A percentile compares a stretch with the other conserved stretches of the same genome.
phyloP scores from a whole-genome alignment of 345 rosid genomes.

The Acer negundo region DNA sequence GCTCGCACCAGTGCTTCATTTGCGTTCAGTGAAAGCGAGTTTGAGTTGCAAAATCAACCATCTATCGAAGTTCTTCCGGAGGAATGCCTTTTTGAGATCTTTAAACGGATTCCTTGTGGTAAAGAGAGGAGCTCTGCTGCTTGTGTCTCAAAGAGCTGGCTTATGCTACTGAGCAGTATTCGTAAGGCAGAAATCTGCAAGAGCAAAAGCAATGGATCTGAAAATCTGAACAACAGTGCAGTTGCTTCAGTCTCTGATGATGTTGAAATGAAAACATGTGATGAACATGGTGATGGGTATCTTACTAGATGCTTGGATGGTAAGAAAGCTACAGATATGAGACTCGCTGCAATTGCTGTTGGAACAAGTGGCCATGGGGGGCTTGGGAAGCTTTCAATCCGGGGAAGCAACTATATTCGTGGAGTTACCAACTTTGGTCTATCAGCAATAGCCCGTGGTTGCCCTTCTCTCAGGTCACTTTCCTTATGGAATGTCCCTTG shows the following conservation, averaged over 20 bases:
- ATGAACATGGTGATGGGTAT: conserved; percentile 49
- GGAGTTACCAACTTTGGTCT: conserved; percentile 64
- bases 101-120: conserved; percentile 50
- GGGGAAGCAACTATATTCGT: conserved; percentile 50
- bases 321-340: conserved; percentile 71
- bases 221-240: conserved; percentile 19
- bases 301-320: conserved; percentile 72
- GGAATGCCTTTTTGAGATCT: conserved; percentile 80
- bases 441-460: conserved; percentile 55
- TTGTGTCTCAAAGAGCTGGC: conserved; percentile 74
- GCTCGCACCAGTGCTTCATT: conserved; percentile 52
- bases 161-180: conserved; percentile 54
- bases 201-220: conserved; percentile 14
- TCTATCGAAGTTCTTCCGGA: conserved; percentile 70
- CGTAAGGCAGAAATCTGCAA: conserved; percentile 46
- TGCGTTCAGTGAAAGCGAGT: conserved; percentile 21
- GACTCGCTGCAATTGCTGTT: conserved; percentile 70
- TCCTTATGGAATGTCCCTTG: conserved; percentile 68
- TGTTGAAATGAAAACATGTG: conserved; percentile 40
- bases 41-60: conserved; percentile 38
- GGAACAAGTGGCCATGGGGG: conserved; percentile 70
- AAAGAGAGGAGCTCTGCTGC: conserved; percentile 60
- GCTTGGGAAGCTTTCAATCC: conserved; percentile 63
- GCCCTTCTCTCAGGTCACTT: conserved; percentile 64
- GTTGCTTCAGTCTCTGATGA: conserved; percentile 31